Evolutionary conservation across 2,329 filamentous ascomycete genomes (phyloP).

Genomic region (Rutstroemia sp.): DNA sequence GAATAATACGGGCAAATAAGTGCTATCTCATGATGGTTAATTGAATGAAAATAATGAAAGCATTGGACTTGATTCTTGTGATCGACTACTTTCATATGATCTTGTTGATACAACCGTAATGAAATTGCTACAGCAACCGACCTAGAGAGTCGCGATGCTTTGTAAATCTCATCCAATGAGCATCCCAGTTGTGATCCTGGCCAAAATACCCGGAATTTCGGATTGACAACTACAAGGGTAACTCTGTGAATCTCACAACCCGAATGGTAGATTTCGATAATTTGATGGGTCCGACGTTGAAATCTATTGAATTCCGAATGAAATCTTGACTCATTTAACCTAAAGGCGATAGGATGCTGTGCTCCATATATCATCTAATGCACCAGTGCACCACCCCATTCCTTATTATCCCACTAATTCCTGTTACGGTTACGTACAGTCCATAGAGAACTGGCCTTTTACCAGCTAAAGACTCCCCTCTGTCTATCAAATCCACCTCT

Average conservation of each 20-base stretch:
- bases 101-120: background rate
- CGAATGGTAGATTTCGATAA: background rate
- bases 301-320: background rate
- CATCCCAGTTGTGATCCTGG: too few species aligned
- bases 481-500: constrained; percentile 83
- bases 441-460: background rate
- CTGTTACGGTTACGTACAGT: too few species aligned
- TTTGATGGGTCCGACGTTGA: background rate
- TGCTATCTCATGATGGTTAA: background rate
- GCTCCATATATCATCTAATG: constrained; percentile 2
- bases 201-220: too few species aligned
- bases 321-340: constrained; percentile 1
- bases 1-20: background rate
- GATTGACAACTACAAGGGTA: background rate
- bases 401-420: background rate
- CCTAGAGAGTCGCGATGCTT: background rate
- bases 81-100: background rate
- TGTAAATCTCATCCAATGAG: background rate
- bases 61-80: background rate
- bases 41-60: background rate
- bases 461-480: constrained; percentile 84
- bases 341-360: background rate
- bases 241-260: background rate
- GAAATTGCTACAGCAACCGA: background rate
- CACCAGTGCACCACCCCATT: constrained; percentile 10